Evolutionary conservation across 805 yeast species (phyloP).

Genomic region (Candida michaelii): DNA sequence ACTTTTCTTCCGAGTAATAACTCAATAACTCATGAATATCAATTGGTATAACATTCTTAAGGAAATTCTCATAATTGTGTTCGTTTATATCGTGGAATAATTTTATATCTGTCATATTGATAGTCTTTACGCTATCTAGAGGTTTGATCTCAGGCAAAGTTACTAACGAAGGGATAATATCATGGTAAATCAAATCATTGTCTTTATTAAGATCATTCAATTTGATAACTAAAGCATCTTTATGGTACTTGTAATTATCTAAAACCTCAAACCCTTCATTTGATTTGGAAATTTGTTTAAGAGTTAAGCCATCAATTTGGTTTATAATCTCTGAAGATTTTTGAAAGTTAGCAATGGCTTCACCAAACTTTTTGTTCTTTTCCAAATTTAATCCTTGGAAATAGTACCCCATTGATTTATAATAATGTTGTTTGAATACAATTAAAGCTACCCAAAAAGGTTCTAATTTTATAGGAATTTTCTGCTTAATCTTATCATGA

Average conservation of each 20-base stretch:
- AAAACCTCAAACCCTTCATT: conserved; percentile 35
- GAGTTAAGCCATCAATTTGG: conserved; percentile 28
- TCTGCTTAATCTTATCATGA: conserved; percentile 15
- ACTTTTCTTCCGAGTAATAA: conserved; percentile 85
- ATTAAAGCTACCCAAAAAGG: conserved; percentile 52
- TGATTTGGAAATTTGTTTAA: conserved; percentile 24
- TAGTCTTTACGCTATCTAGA: conserved; percentile 64
- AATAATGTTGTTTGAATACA: conserved; percentile 54
- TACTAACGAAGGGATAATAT: conserved; percentile 60
- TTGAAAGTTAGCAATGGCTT: conserved; percentile 64
- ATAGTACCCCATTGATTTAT: conserved; percentile 58
- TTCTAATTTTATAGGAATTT: conserved; percentile 30
- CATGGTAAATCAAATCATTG: conserved; percentile 88
- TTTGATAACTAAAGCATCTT: conserved; percentile 38
- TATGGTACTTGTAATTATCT: conserved; percentile 42
- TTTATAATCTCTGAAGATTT: conserved; percentile 47
- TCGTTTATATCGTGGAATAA: conserved; percentile 44
- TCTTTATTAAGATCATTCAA: conserved; percentile 62
- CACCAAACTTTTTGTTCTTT: conserved; percentile 63
- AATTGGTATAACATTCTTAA: conserved; percentile 79
- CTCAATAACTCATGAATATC: conserved; percentile 85
- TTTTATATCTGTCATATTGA: conserved; percentile 48
- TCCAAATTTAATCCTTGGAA: conserved; percentile 59
- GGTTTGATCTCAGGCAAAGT: conserved; percentile 66
- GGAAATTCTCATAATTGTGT: conserved; percentile 50